Evolutionary conservation across 139 green algal species (phyloP).

Genomic region (Volvox reticuliferus): DNA sequence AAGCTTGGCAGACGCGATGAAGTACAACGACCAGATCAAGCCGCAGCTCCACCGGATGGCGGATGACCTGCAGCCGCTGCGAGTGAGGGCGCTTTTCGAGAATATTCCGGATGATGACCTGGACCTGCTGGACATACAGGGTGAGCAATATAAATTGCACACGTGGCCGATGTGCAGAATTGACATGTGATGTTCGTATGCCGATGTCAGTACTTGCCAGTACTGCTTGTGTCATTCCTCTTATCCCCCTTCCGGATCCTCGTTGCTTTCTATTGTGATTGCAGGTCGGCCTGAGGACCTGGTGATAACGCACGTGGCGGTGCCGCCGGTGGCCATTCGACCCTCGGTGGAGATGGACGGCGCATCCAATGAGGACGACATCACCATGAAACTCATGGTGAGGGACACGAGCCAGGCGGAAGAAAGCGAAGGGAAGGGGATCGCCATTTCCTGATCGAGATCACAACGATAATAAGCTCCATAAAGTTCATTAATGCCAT

Average conservation of each 20-base stretch:
- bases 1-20: slow-evolving; percentile 55
- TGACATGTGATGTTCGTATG: too few relatives aligned
- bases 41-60: slow-evolving; percentile 59
- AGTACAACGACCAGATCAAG: slow-evolving; percentile 64
- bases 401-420: not conserved
- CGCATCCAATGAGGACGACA: slow-evolving; percentile 98
- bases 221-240: not conserved
- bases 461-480: too few relatives aligned
- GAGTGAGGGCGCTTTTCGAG: slow-evolving; percentile 85
- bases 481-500: too few relatives aligned
- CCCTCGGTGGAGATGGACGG: slow-evolving; percentile 98
- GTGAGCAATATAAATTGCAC: not conserved
- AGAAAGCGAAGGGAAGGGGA: not conserved
- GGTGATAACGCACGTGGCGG: slow-evolving; percentile 87
- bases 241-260: not conserved
- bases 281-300: slow-evolving; percentile 86
- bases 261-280: not conserved
- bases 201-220: too few relatives aligned
- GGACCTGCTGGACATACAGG: slow-evolving; percentile 75
- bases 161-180: too few relatives aligned
- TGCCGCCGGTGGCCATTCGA: slow-evolving; percentile 96
- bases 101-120: slow-evolving; percentile 80
- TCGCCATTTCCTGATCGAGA: too few relatives aligned
- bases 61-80: slow-evolving; percentile 96
- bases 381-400: slow-evolving; percentile 97